phyloP scores from a whole-genome alignment of 108 stramenopile species.

The Hondaea fermentalgiana region DNA sequence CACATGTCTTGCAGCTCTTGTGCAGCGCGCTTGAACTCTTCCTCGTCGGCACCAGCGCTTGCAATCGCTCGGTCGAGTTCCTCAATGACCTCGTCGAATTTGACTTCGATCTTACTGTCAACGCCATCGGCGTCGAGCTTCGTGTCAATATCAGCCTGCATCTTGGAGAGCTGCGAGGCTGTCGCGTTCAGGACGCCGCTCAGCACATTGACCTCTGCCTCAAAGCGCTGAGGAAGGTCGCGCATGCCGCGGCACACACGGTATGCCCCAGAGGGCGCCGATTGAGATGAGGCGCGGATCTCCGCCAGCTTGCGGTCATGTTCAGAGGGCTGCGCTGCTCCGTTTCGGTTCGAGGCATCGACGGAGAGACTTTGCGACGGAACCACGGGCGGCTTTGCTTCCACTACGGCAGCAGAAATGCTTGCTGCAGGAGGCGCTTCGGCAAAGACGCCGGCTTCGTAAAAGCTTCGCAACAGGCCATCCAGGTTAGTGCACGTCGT shows the following conservation, averaged over 20 bases:
- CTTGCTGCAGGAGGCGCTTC: not conserved
- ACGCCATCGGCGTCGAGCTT: slow-evolving; percentile 5
- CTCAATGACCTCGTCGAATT: slow-evolving; percentile 4
- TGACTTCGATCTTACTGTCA: slow-evolving; percentile 10
- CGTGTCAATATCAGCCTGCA: slow-evolving; percentile 3
- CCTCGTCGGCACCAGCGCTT: not conserved
- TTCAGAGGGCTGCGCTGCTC: not conserved
- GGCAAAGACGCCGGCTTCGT: not conserved
- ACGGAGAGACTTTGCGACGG: not conserved
- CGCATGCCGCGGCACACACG: not conserved
- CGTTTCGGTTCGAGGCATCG: not conserved
- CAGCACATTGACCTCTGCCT: not conserved
- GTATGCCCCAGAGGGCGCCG: not conserved
- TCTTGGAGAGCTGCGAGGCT: not conserved
- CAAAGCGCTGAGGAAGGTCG: not conserved
- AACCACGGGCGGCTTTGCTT: not conserved
- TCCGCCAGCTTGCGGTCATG: not conserved
- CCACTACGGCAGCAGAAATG: not conserved
- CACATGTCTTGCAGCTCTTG: not conserved
- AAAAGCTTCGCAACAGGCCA: not conserved
- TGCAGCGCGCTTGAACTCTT: not conserved
- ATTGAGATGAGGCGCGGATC: not conserved
- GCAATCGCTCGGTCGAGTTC: not conserved
- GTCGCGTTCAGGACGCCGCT: not conserved
- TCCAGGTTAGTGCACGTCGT: not conserved